Conservation (phyloP, 352 stramenopile genomes). For the Elongisporangium anandrum region DNA sequence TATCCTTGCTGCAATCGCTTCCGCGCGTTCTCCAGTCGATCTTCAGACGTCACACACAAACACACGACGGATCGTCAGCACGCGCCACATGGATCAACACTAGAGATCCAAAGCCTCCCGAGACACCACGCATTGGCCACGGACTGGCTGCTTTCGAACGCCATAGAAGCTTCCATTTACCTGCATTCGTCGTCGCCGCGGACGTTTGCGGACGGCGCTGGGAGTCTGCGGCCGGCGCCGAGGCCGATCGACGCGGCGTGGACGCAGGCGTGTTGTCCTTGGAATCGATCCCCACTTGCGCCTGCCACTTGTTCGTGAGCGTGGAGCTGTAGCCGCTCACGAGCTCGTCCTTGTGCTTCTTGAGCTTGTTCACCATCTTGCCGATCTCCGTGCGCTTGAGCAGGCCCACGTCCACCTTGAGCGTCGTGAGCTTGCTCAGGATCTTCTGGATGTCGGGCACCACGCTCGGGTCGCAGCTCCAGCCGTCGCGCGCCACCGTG, state of each 20-base stretch:
- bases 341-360: conserved; percentile 81
- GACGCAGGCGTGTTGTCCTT: conserved; percentile 8
- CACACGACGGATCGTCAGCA: neutral
- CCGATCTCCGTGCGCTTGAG: conserved; percentile 77
- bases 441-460: conserved; percentile 62
- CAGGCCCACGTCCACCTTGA: conserved; percentile 72
- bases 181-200: neutral
- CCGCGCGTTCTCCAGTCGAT: conserved; percentile 56
- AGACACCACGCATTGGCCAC: neutral
- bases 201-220: neutral
- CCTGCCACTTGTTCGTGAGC: conserved; percentile 85
- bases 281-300: conserved; percentile 46
- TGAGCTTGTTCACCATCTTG: conserved; percentile 78
- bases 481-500: conserved; percentile 56
- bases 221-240: neutral
- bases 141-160: neutral
- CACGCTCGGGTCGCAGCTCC: conserved; percentile 53
- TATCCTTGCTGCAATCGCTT: conserved; percentile 78
- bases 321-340: conserved; percentile 74
- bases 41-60: neutral
- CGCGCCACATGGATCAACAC: conserved; percentile 9
- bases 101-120: conserved; percentile 1
- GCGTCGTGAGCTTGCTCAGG: conserved; percentile 67
- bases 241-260: conserved; percentile 7
- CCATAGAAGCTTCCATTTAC: neutral